Evolutionary conservation across 352 stramenopile species (phyloP).

Genomic region (Phytophthora constricta): DNA sequence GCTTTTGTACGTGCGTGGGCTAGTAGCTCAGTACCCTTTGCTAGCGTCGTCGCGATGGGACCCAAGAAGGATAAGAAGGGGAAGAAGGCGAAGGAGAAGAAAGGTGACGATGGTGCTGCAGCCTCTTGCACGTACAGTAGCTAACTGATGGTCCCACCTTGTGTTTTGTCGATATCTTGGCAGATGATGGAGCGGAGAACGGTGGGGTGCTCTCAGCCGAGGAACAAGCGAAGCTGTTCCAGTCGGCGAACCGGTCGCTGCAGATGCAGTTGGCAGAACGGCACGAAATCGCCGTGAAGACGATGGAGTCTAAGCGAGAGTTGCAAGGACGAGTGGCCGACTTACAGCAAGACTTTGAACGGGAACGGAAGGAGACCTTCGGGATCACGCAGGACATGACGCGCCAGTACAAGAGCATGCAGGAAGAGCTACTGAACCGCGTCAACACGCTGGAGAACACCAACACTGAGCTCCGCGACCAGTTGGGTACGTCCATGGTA

Average conservation of each 20-base stretch:
- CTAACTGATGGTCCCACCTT: neutral
- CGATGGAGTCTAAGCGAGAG: constrained; percentile 89
- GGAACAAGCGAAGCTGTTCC: constrained; percentile 87
- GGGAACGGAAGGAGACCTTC: constrained; percentile 87
- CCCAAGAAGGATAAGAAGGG: constrained; percentile 82
- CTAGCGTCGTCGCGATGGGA: constrained; percentile 53
- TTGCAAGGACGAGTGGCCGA: constrained; percentile 82
- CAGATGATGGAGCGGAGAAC: constrained; percentile 81
- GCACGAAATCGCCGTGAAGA: constrained; percentile 85
- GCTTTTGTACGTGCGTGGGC: neutral
- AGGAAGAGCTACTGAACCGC: constrained; percentile 91
- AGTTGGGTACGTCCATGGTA: constrained; percentile 65
- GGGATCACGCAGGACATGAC: constrained; percentile 97
- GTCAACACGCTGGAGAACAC: constrained; percentile 90
- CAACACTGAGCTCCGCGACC: constrained; percentile 93
- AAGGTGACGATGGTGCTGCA: constrained; percentile 41
- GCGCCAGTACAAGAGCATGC: constrained; percentile 97
- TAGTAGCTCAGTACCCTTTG: constrained; percentile 24
- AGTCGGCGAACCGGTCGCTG: constrained; percentile 83
- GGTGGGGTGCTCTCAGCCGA: constrained; percentile 76
- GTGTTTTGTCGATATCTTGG: neutral
- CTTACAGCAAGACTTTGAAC: constrained; percentile 88
- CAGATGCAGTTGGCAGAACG: constrained; percentile 91
- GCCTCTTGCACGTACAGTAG: neutral
- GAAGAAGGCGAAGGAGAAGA: constrained; percentile 80